Percentiles rank a stretch among this genome's conserved stretches.
Conservation (phyloP, 148 eudicot species). For the Rhododendron molle region DNA sequence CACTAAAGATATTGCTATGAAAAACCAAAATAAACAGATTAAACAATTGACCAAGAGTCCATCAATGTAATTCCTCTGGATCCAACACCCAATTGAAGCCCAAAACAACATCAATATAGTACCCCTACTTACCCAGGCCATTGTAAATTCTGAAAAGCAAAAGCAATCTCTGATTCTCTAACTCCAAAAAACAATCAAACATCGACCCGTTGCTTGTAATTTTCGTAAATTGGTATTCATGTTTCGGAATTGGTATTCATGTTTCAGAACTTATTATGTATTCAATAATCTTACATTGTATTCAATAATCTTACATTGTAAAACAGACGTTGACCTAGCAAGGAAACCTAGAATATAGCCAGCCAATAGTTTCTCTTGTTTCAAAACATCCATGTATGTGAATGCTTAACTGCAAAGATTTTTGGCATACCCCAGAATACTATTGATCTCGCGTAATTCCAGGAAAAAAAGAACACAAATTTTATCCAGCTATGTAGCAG, state of each 20-base stretch:
- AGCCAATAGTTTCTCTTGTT: neutral
- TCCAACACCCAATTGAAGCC: neutral
- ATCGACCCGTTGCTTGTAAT: neutral
- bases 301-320: neutral
- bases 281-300: neutral
- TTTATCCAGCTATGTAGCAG: neutral
- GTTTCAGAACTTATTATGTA: neutral
- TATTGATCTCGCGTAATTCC: neutral
- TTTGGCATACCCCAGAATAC: neutral
- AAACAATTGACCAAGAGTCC: neutral
- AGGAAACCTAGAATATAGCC: slow-evolving; percentile 7
- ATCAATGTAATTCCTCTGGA: neutral
- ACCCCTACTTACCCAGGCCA: neutral
- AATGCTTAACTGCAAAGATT: neutral
- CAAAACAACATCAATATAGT: neutral
- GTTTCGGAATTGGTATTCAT: neutral
- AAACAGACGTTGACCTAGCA: neutral
- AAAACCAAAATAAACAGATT: neutral
- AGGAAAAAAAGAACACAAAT: neutral
- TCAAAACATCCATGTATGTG: neutral
- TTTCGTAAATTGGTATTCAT: neutral
- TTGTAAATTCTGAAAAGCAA: neutral
- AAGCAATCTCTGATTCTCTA: neutral
- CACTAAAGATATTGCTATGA: neutral
- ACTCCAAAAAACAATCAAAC: neutral